Evolutionary conservation across 805 yeast species (phyloP), one percentile per base, ranked within the genome.

Genomic region (Starmerella stigmatis): DNA sequence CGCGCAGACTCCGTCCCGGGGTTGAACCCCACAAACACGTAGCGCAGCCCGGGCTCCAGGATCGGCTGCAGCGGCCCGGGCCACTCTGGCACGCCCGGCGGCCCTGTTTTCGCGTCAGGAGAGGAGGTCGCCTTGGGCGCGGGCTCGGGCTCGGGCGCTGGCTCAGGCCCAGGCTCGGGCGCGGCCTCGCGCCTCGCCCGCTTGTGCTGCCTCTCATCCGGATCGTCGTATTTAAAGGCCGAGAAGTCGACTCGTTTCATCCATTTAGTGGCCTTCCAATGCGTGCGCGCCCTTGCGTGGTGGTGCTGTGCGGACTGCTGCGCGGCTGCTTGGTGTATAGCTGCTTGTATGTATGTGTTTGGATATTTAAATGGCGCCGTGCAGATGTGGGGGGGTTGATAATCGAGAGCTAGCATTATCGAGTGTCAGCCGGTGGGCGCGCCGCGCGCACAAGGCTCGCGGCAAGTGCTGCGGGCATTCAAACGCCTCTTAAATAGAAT

Each of bases 21-120:
- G 54, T 81, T 81, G 64, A 70, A 79, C 1, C 92, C 92, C 3
- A 81, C 68, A 53, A 81, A 81, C 3, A 81, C 67, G 1, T 79
- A 56, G 5, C 53, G 52, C 20, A 73, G 54, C 5, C 58, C 59
- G 0, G 60, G 58, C 17, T 43, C 30, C 1, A 64, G 55, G 3
- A 64, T 21, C 1, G 58, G 60, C 21, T 57, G 53, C 29, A 58
- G 43, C 10, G 57, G 55, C 8, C 54, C 57, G 11, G 46, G 42
- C 56, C 56, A 50, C 6, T 34, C 28, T n/a, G 20, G 3, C 13
- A n/a, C 35, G 4, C n/a, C n/a, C 15, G 23, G 23, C 15, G 29
- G 8, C 23, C 4, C 20, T 10, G n/a, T 23, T 19, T 7, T 22
- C 35, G 35, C 29, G 29, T 12, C 29, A 5, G 29, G 3, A 13